A percentile compares a stretch with the other conserved stretches of the same genome.
phyloP scores from a whole-genome alignment of 345 rosid genomes.

The Brassica carinata region DNA sequence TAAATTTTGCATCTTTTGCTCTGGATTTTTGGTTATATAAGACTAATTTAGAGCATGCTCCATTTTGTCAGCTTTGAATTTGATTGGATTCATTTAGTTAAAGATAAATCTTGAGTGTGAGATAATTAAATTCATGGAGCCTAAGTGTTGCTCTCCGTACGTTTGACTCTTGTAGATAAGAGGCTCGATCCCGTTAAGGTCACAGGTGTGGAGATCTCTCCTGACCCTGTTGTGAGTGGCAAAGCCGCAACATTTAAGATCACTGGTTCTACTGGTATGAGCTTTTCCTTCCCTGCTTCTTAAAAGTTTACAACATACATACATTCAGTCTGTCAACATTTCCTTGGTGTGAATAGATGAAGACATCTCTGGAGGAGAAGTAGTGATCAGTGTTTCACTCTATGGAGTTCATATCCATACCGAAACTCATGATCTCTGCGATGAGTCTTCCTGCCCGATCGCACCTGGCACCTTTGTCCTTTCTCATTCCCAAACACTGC shows the following conservation, averaged over 20 bases:
- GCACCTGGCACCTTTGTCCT: constrained; percentile 58
- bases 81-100: background rate
- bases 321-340: background rate
- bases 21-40: background rate
- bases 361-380: constrained; percentile 55
- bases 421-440: constrained; percentile 62
- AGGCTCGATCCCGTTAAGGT: constrained; percentile 50
- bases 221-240: constrained; percentile 7
- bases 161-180: constrained; percentile 45
- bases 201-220: constrained; percentile 43
- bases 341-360: constrained; percentile 35
- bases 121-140: background rate
- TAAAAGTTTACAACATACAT: background rate
- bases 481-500: constrained; percentile 63
- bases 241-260: constrained; percentile 56
- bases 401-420: constrained; percentile 52
- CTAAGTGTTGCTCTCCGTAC: background rate
- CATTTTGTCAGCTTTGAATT: constrained; percentile 6
- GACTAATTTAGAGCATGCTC: background rate
- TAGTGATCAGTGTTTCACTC: constrained; percentile 53
- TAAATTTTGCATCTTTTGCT: constrained; percentile 2
- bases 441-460: constrained; percentile 59
- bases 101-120: background rate
- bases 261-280: constrained; percentile 57
- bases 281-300: background rate